phyloP scores from a whole-genome alignment of 352 stramenopile species.

The Phytophthora hibernalis region DNA sequence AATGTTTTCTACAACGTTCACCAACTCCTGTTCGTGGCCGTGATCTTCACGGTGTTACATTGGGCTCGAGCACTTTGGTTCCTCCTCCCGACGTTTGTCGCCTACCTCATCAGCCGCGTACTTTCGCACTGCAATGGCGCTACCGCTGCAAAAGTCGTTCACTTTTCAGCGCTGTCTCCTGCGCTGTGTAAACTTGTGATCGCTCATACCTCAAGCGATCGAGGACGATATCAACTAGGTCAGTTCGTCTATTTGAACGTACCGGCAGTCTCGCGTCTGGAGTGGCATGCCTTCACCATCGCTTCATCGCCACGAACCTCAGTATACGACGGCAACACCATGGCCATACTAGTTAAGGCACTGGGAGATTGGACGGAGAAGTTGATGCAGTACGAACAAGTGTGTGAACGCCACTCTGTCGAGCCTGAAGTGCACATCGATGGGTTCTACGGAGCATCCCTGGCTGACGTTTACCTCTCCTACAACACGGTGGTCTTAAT shows the following conservation, averaged over 20 bases:
- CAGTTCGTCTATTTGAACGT: conserved; percentile 60
- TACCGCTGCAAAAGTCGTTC: conserved; percentile 23
- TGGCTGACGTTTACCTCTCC: conserved; percentile 34
- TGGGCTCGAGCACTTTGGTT: conserved; percentile 40
- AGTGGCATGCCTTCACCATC: conserved; percentile 65
- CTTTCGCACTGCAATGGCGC: conserved; percentile 41
- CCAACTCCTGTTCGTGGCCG: conserved; percentile 48
- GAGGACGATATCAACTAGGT: conserved; percentile 34
- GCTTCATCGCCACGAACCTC: conserved; percentile 42
- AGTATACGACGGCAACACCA: conserved; percentile 11
- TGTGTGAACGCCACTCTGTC: conserved; percentile 15
- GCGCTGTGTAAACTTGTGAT: conserved; percentile 48
- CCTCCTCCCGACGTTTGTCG: conserved; percentile 39
- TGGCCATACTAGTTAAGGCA: conserved; percentile 55
- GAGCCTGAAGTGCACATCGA: conserved; percentile 53
- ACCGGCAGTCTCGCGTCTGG: conserved; percentile 42
- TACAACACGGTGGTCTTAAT: conserved; percentile 53
- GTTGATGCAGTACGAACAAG: conserved; percentile 39
- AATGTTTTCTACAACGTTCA: conserved; percentile 55
- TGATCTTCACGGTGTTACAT: conserved; percentile 50
- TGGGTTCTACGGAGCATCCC: conserved; percentile 55
- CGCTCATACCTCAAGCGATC: background rate
- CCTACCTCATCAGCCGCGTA: conserved; percentile 45
- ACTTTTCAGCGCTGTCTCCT: conserved; percentile 34
- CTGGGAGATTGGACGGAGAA: conserved; percentile 56